Evolutionary conservation across 805 yeast species (phyloP).

Genomic region (Candida hispaniensis): DNA sequence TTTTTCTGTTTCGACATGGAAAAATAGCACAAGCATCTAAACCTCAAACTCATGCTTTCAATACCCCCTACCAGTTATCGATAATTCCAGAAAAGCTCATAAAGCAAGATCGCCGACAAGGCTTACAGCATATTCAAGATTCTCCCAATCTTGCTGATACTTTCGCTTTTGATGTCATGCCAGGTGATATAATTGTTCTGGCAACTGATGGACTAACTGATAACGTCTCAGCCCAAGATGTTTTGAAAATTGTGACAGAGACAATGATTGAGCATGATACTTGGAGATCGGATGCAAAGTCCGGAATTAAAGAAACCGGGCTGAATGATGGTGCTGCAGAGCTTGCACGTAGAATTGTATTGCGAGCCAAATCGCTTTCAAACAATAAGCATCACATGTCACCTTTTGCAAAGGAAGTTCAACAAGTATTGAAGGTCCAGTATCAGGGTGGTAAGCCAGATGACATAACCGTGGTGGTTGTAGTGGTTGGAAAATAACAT

Average conservation of each 20-base stretch:
- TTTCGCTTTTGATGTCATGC: conserved; percentile 51
- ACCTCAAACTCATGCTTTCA: conserved; percentile 77
- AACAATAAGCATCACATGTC: conserved; percentile 66
- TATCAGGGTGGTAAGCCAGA: conserved; percentile 92
- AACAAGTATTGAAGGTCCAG: conserved; percentile 51
- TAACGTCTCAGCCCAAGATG: conserved; percentile 63
- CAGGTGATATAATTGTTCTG: conserved; percentile 67
- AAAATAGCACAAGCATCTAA: conserved; percentile 53
- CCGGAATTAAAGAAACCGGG: conserved; percentile 20
- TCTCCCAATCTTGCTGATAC: conserved; percentile 58
- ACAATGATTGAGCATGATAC: conserved; percentile 30
- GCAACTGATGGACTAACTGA: conserved; percentile 94
- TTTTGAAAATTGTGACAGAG: conserved; percentile 57
- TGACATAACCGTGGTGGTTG: conserved; percentile 76
- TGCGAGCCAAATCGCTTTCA: conserved; percentile 56
- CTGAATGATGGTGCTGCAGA: conserved; percentile 32
- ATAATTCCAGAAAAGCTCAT: conserved; percentile 62
- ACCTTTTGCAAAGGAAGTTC: conserved; percentile 73
- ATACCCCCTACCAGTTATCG: conserved; percentile 86
- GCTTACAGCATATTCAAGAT: conserved; percentile 51
- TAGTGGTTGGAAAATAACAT: conserved; percentile 37
- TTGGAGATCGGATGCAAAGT: conserved; percentile 28
- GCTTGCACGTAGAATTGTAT: conserved; percentile 47
- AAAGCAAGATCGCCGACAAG: conserved; percentile 31
- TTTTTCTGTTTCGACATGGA: conserved; percentile 65